These are phyloP conservation scores for Trifolium subterraneum DNA, from an alignment of 306 rosid genomes.

Conservation along the genomic window DNA sequence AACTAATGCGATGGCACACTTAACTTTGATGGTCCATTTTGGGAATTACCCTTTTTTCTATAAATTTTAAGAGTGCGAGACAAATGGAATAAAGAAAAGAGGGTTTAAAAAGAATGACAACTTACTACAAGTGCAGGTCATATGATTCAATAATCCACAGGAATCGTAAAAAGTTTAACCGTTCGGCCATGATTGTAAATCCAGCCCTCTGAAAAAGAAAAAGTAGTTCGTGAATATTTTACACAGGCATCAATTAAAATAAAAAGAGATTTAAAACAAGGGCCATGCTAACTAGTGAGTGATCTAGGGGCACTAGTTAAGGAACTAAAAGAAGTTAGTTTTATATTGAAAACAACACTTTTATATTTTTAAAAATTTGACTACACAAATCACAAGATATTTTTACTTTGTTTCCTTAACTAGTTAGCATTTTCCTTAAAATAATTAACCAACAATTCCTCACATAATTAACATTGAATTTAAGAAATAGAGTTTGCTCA, in stretches of 20 bases:
- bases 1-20: not conserved
- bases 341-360: no score
- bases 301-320: no score
- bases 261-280: not conserved
- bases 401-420: no score
- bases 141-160: conserved; percentile 95
- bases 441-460: not conserved
- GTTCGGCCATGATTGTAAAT: conserved; percentile 85
- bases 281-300: no score
- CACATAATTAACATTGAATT: conserved; percentile 17
- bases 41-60: not conserved
- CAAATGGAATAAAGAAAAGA: not conserved
- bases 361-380: no score
- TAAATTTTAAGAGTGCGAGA: not conserved
- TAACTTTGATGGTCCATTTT: not conserved
- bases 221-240: conserved; percentile 40
- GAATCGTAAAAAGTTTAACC: conserved; percentile 88
- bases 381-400: no score
- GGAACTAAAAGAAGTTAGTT: no score
- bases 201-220: conserved; percentile 76
- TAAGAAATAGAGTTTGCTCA: conserved; percentile 4
- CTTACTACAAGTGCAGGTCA: conserved; percentile 82
- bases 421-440: not conserved
- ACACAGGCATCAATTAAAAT: conserved; percentile 23
- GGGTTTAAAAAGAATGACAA: conserved; percentile 36